Conservation (phyloP, 768 basidiomycete species). For the Rhodotorula babjevae region DNA sequence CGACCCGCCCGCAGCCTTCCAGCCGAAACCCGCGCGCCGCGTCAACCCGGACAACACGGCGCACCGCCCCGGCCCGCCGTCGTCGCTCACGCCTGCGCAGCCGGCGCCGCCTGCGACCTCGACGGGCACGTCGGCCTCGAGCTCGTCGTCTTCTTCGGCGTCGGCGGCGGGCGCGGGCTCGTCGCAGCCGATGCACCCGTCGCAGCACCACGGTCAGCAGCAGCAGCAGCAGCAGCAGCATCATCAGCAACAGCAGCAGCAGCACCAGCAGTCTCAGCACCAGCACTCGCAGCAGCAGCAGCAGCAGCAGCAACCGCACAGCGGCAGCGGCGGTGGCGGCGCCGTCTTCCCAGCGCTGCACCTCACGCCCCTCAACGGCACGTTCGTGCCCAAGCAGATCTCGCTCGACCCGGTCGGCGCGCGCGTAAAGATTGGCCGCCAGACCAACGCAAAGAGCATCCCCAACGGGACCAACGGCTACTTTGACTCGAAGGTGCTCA, state of each 20-base stretch:
- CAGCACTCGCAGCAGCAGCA: neutral
- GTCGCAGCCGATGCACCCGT: neutral
- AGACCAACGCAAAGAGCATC: constrained; percentile 91
- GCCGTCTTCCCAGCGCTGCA: constrained; percentile 51
- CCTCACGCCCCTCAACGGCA: constrained; percentile 87
- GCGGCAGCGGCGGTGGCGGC: neutral
- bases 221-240: neutral
- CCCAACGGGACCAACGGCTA: constrained; percentile 88
- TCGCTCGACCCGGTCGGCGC: constrained; percentile 56
- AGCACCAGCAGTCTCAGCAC: neutral
- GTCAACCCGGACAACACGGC: neutral
- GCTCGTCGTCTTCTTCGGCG: neutral
- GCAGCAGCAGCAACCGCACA: neutral
- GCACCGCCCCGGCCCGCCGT: neutral
- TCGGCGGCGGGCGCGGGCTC: too few species aligned
- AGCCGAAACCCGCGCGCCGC: neutral
- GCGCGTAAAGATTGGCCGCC: constrained; percentile 70
- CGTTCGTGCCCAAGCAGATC: constrained; percentile 91
- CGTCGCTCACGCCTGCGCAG: neutral
- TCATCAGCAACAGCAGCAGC: neutral
- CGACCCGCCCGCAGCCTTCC: neutral
- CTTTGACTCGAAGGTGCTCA: constrained; percentile 93
- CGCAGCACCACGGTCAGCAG: neutral
- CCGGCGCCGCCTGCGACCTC: neutral
- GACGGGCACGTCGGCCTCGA: neutral